Conservation (phyloP, 169 alveolate genomes). For the Cyclospora cayetanensis region DNA sequence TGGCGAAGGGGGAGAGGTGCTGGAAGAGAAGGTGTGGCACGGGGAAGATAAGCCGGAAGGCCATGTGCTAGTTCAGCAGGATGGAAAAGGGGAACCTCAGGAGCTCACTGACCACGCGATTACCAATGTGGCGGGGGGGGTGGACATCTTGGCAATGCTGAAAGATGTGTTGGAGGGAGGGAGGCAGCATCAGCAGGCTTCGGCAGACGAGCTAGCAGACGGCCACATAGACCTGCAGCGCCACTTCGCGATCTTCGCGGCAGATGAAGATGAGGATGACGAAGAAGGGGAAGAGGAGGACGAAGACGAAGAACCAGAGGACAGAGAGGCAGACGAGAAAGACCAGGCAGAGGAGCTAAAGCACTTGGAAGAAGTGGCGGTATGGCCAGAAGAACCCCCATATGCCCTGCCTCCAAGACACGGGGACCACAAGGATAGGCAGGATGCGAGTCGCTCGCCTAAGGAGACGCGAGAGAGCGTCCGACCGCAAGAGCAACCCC, state of each 20-base stretch:
- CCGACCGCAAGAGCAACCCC: neutral
- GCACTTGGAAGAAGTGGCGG: neutral
- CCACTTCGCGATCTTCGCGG: neutral
- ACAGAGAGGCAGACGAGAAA: neutral
- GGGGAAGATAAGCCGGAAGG: neutral
- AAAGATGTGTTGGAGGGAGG: neutral
- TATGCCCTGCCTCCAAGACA: neutral
- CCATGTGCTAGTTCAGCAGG: neutral
- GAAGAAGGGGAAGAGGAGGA: neutral
- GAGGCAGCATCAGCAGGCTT: neutral
- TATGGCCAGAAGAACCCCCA: neutral
- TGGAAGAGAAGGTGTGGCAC: neutral
- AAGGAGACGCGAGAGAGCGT: neutral
- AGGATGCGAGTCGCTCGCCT: neutral
- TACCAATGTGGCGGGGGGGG: neutral
- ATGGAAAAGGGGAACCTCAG: too few relatives aligned
- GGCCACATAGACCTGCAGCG: neutral
- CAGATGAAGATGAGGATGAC: neutral
- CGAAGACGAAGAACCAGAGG: neutral
- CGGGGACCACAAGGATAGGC: neutral
- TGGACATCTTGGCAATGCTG: neutral
- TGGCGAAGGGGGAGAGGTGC: neutral
- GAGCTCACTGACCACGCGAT: neutral
- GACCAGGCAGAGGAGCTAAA: neutral
- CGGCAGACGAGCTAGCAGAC: neutral